Evolutionary conservation across 1,284 basidiomycete species (phyloP).

Genomic region (Ceratobasidium sp.): DNA sequence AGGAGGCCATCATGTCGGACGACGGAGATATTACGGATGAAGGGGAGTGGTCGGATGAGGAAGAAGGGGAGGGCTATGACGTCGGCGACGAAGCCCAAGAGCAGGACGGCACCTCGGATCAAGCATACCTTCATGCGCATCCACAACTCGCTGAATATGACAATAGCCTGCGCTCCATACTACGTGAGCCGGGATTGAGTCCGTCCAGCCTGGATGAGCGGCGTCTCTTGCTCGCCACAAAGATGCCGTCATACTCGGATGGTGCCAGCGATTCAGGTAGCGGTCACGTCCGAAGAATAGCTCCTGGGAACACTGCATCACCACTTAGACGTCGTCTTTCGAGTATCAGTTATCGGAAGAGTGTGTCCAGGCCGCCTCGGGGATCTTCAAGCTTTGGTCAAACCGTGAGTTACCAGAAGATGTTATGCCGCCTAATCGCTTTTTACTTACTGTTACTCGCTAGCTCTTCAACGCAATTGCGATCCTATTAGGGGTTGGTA

Average conservation of each 20-base stretch:
- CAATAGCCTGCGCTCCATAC: conserved; percentile 36
- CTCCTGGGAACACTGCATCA: background rate
- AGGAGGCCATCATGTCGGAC: conserved; percentile 31
- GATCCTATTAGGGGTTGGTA: conserved; percentile 85
- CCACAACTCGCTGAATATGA: conserved; percentile 31
- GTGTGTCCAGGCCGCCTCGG: conserved; percentile 43
- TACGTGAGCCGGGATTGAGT: conserved; percentile 14
- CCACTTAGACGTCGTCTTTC: conserved; percentile 16
- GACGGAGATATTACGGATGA: conserved; percentile 38
- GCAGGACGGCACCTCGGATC: conserved; percentile 41
- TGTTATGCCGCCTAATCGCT: conserved; percentile 23
- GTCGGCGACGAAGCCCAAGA: conserved; percentile 43
- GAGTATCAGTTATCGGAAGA: conserved; percentile 34
- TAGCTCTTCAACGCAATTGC: conserved; percentile 92
- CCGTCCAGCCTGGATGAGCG: conserved; percentile 22
- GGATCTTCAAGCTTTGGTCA: conserved; percentile 81
- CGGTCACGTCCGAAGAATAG: background rate
- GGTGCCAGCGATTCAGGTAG: background rate
- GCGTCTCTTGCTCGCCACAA: conserved; percentile 25
- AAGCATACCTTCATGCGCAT: conserved; percentile 39
- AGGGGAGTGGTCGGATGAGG: conserved; percentile 39
- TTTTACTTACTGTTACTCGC: conserved; percentile 41
- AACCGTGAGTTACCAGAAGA: conserved; percentile 61
- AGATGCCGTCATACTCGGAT: conserved; percentile 31
- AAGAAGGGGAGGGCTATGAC: conserved; percentile 44